Evolutionary conservation across 495 filamentous ascomycete species (phyloP).

Genomic region (Filosporella fistucella): DNA sequence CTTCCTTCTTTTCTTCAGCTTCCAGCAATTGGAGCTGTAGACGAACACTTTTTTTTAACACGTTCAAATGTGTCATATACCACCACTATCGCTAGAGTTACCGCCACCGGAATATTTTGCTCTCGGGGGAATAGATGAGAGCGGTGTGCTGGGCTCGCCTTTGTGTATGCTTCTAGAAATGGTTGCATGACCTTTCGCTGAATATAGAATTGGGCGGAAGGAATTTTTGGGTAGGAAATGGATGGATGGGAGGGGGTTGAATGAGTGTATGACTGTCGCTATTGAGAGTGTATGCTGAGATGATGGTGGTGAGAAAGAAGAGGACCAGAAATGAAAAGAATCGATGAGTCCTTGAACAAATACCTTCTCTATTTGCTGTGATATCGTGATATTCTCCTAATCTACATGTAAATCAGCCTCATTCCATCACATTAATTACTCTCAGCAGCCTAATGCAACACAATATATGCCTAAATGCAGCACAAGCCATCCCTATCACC

Average conservation of each 20-base stretch:
- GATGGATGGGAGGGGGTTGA: background rate
- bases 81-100: conserved; percentile 25
- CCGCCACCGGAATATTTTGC: too few species aligned
- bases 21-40: too few species aligned
- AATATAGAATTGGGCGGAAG: conserved; percentile 11
- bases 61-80: too few species aligned
- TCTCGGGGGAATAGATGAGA: conserved; percentile 12
- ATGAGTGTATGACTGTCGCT: background rate
- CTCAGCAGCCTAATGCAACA: too few species aligned
- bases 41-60: too few species aligned
- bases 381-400: too few species aligned
- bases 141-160: conserved; percentile 22
- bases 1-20: conserved; percentile 1
- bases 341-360: background rate
- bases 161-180: conserved; percentile 7
- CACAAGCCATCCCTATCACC: too few species aligned
- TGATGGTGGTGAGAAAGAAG: background rate
- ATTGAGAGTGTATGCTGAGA: background rate
- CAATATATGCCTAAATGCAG: too few species aligned
- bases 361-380: too few species aligned
- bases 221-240: background rate
- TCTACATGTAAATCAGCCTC: too few species aligned
- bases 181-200: conserved; percentile 12
- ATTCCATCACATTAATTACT: too few species aligned
- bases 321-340: background rate